Percentiles rank a stretch among this genome's conserved stretches.
Evolutionary conservation across 169 alveolate species (phyloP).

Genomic region (Miamiensis avidus): DNA sequence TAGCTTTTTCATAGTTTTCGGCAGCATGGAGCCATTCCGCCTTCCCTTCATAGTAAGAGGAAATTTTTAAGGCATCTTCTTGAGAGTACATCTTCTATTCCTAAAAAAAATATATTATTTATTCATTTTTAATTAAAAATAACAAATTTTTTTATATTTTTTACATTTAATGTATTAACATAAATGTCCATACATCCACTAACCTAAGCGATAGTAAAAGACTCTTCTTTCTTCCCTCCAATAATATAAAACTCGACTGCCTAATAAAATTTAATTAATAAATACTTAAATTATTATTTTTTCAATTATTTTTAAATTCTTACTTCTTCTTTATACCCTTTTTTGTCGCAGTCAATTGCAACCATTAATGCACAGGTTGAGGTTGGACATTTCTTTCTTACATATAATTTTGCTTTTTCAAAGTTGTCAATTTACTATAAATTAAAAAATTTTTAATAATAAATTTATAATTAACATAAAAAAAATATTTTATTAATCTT

Average conservation of each 20-base stretch:
- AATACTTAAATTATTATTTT: no score
- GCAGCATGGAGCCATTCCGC: conserved; percentile 79
- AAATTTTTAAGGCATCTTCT: conserved; percentile 82
- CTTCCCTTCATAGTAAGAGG: conserved; percentile 79
- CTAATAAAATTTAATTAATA: neutral
- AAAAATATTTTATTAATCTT: conserved; percentile 26
- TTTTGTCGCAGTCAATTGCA: conserved; percentile 81
- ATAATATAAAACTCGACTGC: conserved; percentile 79
- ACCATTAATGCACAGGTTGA: conserved; percentile 81
- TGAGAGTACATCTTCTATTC: conserved; percentile 48
- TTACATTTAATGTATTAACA: conserved; percentile 47
- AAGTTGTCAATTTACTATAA: conserved; percentile 34
- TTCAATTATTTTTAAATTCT: neutral
- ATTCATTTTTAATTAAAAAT: no score
- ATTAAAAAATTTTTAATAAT: neutral
- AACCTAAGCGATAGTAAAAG: conserved; percentile 84
- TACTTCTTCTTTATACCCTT: conserved; percentile 84
- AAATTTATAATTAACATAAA: neutral
- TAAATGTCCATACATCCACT: conserved; percentile 83
- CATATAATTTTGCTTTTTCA: conserved; percentile 42
- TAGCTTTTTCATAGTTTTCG: conserved; percentile 82
- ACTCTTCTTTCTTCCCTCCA: conserved; percentile 86
- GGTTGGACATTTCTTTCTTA: conserved; percentile 64
- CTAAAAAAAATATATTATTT: neutral
- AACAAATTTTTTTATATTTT: no score